These are phyloP conservation scores for Rhododendron ferrugineum DNA, from an alignment of 148 eudicot species.

Conservation along the genomic window DNA sequence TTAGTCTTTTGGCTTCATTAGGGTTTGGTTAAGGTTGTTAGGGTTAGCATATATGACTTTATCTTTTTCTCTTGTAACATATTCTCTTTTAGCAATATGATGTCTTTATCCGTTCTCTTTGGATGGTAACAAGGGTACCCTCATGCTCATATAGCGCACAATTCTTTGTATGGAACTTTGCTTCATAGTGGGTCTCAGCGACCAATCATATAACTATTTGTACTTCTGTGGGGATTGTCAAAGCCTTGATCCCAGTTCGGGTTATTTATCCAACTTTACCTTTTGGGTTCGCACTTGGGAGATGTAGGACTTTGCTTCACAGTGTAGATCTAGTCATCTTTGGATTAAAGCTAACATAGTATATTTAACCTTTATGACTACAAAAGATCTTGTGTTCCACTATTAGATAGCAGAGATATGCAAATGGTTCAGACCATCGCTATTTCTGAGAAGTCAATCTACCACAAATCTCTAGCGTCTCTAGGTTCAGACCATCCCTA, in stretches of 20 bases:
- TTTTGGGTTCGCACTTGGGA: background rate
- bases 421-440: background rate
- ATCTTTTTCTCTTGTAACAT: too few species aligned
- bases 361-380: background rate
- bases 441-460: background rate
- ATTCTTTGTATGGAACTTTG: background rate
- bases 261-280: background rate
- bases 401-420: background rate
- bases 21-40: background rate
- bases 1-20: background rate
- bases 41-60: background rate
- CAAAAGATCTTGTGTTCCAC: background rate
- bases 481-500: background rate
- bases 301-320: background rate
- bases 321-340: background rate
- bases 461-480: background rate
- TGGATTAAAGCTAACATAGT: background rate
- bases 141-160: background rate
- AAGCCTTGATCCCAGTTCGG: background rate
- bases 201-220: background rate
- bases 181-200: background rate
- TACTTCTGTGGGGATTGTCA: background rate
- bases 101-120: background rate
- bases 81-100: too few species aligned
- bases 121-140: background rate